These are phyloP conservation scores for Isoetes taiwanensis DNA, from an alignment of 75 land plant species.

Conservation along the genomic window DNA sequence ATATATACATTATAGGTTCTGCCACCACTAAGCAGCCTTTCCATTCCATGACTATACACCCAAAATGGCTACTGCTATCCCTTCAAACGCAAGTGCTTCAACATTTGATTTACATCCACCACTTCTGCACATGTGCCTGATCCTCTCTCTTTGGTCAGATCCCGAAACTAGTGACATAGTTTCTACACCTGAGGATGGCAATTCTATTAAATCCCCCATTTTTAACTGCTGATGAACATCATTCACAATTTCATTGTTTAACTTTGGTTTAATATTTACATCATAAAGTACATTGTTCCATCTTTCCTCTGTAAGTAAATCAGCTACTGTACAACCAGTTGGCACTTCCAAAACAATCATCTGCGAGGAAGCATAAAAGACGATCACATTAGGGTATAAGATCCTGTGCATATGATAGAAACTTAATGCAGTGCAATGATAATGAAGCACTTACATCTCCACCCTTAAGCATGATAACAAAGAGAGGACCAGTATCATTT, in stretches of 20 bases:
- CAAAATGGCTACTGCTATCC: no score
- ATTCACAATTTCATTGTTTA: neutral
- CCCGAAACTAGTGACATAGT: no score
- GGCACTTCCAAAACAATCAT: constrained; percentile 1
- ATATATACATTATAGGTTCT: no score
- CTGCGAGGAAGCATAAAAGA: neutral
- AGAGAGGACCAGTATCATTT: neutral
- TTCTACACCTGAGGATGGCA: no score
- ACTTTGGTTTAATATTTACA: neutral
- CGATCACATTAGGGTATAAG: neutral
- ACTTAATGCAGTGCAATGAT: neutral
- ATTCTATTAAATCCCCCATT: constrained; percentile 6
- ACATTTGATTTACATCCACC: no score
- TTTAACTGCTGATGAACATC: neutral
- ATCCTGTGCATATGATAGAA: neutral
- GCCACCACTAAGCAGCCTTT: no score
- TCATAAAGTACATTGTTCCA: neutral
- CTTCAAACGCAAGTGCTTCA: no score
- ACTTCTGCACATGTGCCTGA: no score
- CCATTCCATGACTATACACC: no score
- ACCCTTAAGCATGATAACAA: constrained; percentile 4
- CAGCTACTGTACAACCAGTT: neutral
- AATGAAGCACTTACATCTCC: neutral
- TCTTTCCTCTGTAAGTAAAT: neutral
- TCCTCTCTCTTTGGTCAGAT: no score